These are phyloP conservation scores for Paraphaeosphaeria sporulosa DNA, from an alignment of 2,329 filamentous ascomycete species.

Conservation along the genomic window DNA sequence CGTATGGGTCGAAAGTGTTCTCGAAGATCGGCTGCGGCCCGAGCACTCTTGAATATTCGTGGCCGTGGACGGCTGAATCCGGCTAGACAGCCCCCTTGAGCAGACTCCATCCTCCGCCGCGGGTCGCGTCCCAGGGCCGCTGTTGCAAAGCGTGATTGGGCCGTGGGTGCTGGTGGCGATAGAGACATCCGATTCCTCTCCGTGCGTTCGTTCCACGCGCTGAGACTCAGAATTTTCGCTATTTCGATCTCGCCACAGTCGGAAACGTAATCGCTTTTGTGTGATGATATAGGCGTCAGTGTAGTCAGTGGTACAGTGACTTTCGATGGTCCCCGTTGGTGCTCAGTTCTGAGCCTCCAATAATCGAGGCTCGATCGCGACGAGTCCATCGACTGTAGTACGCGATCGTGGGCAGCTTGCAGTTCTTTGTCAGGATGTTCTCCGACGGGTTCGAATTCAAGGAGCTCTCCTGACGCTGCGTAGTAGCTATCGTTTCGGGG, in stretches of 20 bases:
- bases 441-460: constrained; percentile 9
- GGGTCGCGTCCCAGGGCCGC: background rate
- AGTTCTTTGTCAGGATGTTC: constrained; percentile 17
- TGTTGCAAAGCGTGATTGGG: constrained; percentile 1
- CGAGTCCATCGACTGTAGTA: constrained; percentile 2
- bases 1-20: background rate
- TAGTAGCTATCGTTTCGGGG: constrained; percentile 28
- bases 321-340: background rate
- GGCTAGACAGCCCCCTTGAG: constrained; percentile 17
- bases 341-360: constrained; percentile 8
- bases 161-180: constrained; percentile 15
- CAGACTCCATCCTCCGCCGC: background rate
- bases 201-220: background rate
- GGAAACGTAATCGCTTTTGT: background rate
- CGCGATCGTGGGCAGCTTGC: constrained; percentile 15
- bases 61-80: constrained; percentile 25
- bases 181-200: background rate
- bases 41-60: background rate
- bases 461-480: constrained; percentile 23
- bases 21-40: background rate
- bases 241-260: background rate
- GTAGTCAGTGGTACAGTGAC: background rate
- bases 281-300: background rate
- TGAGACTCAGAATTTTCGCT: constrained; percentile 1
- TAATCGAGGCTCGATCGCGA: constrained; percentile 1